phyloP scores from a whole-genome alignment of 306 rosid genomes.

The Sindora glabra region DNA sequence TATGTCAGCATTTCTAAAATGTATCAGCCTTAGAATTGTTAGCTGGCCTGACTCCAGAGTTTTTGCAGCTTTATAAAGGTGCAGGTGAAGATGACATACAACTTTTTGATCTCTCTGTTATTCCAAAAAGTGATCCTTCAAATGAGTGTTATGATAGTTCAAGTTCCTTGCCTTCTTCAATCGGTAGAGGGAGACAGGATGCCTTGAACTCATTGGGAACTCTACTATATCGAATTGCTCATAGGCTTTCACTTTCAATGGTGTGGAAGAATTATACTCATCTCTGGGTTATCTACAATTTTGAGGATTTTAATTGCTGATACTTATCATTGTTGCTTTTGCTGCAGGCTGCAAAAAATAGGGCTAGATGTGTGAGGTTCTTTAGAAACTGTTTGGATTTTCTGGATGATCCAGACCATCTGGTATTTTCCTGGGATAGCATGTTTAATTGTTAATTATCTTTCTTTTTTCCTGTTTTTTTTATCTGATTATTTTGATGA shows the following conservation, averaged over 20 bases:
- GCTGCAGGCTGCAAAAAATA: conserved; percentile 69
- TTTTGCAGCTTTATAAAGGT: conserved; percentile 87
- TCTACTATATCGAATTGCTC: conserved; percentile 85
- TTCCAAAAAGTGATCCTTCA: conserved; percentile 62
- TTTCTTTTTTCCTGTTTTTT: background rate
- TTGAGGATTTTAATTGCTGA: background rate
- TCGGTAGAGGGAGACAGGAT: conserved; percentile 69
- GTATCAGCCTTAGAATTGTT: background rate
- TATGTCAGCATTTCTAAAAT: background rate
- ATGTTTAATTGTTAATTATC: background rate
- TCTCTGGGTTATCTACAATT: conserved; percentile 5
- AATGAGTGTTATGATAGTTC: conserved; percentile 52
- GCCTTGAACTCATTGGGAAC: conserved; percentile 84
- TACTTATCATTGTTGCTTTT: conserved; percentile 27
- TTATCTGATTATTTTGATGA: conserved; percentile 1
- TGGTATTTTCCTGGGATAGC: conserved; percentile 46
- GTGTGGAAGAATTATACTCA: conserved; percentile 34
- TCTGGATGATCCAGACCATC: conserved; percentile 82
- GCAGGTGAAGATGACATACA: conserved; percentile 93
- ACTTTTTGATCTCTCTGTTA: conserved; percentile 87
- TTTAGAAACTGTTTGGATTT: conserved; percentile 81
- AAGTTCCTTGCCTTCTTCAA: conserved; percentile 58
- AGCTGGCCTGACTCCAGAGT: conserved; percentile 10
- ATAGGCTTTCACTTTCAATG: conserved; percentile 91
- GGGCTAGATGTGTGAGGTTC: conserved; percentile 79